phyloP scores from a whole-genome alignment of 305 asterid species.

The Solanum hybrid region DNA sequence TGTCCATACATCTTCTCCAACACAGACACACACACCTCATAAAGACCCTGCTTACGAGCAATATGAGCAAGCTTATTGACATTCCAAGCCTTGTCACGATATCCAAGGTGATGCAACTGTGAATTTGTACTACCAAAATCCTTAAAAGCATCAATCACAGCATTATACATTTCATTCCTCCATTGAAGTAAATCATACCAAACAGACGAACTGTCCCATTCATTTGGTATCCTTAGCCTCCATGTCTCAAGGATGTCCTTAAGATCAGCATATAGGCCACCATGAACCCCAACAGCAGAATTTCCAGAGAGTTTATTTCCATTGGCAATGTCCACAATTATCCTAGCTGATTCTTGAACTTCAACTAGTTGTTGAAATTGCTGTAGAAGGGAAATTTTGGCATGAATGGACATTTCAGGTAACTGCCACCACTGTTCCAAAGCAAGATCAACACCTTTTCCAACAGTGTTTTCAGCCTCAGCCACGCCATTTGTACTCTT shows the following conservation, averaged over 20 bases:
- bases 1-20: constrained; percentile 99
- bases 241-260: constrained; percentile 99
- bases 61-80: constrained; percentile 98
- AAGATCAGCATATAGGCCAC: constrained; percentile 85
- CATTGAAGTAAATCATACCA: constrained; percentile 98
- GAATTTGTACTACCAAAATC: constrained; percentile 78
- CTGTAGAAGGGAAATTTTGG: constrained; percentile 92
- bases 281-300: constrained; percentile 73
- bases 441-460: constrained; percentile 96
- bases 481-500: constrained; percentile 83
- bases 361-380: constrained; percentile 98
- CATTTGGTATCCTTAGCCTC: constrained; percentile 99
- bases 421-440: constrained; percentile 99
- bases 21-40: constrained; percentile 90
- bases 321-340: constrained; percentile 84
- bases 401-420: constrained; percentile 98
- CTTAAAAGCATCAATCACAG: constrained; percentile 93
- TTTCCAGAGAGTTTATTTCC: constrained; percentile 84
- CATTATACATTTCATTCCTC: constrained; percentile 98
- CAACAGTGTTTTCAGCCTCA: constrained; percentile 88
- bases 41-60: constrained; percentile 92
- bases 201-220: constrained; percentile 97
- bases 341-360: constrained; percentile 96
- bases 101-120: constrained; percentile 93
- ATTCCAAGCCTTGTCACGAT: constrained; percentile 99